These are phyloP conservation scores for Alternaria conjuncta DNA, from an alignment of 2,329 filamentous ascomycete genomes.

Conservation along the genomic window DNA sequence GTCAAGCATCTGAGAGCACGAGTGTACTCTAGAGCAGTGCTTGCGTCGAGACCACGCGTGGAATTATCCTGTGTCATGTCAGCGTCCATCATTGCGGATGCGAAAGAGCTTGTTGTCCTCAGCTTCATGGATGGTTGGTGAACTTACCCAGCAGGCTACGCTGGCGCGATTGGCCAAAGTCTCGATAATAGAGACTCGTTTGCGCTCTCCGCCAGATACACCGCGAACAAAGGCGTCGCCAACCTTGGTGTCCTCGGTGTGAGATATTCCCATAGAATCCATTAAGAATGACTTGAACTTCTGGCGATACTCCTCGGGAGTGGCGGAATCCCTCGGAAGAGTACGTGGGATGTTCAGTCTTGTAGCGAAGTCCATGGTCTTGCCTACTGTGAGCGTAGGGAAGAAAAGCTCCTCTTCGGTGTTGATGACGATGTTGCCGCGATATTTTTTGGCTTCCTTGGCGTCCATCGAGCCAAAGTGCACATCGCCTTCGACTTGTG, in stretches of 20 bases:
- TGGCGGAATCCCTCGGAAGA: slow-evolving; percentile 55
- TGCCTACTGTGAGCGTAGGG: slow-evolving; percentile 58
- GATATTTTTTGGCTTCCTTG: slow-evolving; percentile 77
- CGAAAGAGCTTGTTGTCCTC: background rate
- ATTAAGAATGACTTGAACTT: slow-evolving; percentile 63
- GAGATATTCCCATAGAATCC: slow-evolving; percentile 46
- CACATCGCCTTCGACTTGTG: slow-evolving; percentile 71
- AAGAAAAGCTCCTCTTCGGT: slow-evolving; percentile 62
- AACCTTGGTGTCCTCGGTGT: slow-evolving; percentile 70
- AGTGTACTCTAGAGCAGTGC: slow-evolving; percentile 62
- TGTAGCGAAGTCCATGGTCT: slow-evolving; percentile 63
- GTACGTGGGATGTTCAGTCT: slow-evolving; percentile 65
- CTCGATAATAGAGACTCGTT: slow-evolving; percentile 73
- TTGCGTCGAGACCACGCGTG: slow-evolving; percentile 45
- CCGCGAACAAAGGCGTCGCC: slow-evolving; percentile 71
- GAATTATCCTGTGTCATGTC: slow-evolving; percentile 44
- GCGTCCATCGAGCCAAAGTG: slow-evolving; percentile 62
- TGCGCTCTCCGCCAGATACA: slow-evolving; percentile 72
- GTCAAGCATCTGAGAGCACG: slow-evolving; percentile 59
- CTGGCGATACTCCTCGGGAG: slow-evolving; percentile 55
- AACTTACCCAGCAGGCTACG: slow-evolving; percentile 55
- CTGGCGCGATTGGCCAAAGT: slow-evolving; percentile 64
- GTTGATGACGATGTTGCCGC: slow-evolving; percentile 75
- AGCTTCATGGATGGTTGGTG: background rate
- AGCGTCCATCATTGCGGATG: background rate